A percentile compares a stretch with the other conserved stretches of the same genome.
Evolutionary conservation across 768 basidiomycete genomes (phyloP).

Genomic region (Leccinum pellstonianum): DNA sequence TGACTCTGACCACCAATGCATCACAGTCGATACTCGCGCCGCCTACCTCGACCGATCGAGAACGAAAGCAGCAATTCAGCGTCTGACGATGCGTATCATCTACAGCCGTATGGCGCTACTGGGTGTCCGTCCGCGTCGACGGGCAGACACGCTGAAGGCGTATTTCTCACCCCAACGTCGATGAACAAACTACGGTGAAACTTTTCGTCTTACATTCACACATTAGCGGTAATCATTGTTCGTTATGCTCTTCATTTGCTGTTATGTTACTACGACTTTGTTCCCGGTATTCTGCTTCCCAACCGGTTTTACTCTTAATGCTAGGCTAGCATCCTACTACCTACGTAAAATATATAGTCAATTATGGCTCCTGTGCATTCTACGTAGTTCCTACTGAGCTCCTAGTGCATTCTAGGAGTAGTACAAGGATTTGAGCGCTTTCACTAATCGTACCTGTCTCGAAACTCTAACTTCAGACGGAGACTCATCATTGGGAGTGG

Average conservation of each 20-base stretch:
- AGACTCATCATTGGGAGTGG: constrained; percentile 11
- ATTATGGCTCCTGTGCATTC: constrained; percentile 13
- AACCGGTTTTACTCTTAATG: constrained; percentile 1
- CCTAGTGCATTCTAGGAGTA: too few relatives aligned
- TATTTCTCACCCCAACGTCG: constrained; percentile 30
- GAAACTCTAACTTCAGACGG: too few relatives aligned
- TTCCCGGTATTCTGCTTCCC: neutral
- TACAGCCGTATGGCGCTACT: constrained; percentile 51
- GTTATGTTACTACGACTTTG: constrained; percentile 3
- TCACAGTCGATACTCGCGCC: constrained; percentile 67
- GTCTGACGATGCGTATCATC: constrained; percentile 57
- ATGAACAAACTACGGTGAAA: constrained; percentile 1
- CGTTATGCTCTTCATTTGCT: neutral
- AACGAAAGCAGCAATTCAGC: constrained; percentile 67
- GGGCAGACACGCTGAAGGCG: constrained; percentile 28
- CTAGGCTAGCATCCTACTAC: constrained; percentile 4
- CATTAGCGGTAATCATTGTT: neutral
- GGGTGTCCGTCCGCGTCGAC: constrained; percentile 20
- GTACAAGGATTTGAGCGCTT: too few relatives aligned
- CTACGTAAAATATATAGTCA: constrained; percentile 25
- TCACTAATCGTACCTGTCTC: too few relatives aligned
- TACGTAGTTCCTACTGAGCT: neutral
- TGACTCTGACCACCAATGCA: neutral
- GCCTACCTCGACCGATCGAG: constrained; percentile 75
- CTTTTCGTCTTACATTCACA: neutral